Evolutionary conservation across 768 basidiomycete species (phyloP), one percentile per base, ranked within the genome.

Genomic region (Inosperma sp.): DNA sequence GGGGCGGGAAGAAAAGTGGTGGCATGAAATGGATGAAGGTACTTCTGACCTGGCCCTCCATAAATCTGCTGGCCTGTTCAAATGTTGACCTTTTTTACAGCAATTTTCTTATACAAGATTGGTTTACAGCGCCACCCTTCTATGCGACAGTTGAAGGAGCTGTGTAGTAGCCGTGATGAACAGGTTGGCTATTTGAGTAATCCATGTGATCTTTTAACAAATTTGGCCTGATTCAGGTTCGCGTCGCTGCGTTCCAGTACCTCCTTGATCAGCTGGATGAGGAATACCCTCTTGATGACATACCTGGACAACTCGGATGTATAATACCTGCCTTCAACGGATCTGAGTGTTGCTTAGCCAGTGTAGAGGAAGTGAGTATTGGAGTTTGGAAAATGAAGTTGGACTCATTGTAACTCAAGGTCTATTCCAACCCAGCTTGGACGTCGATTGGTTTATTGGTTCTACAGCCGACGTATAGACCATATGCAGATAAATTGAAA

Each of bases 21-120:
- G 79, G 52, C 66, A 74, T 4, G 78, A 77, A 9, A 92, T 92
- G 0, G 91, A 93, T 22, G 94, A 96, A 84, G 92, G 93, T 88
- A 33, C 27, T 69, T n/a, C n/a, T 49, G n/a, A n/a, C n/a, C n/a
- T 41, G 6, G n/a, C 27, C 5, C 16, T 26, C n/a, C 36, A 29
- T 34, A 35, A 31, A n/a, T n/a, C n/a, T n/a, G n/a, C n/a, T n/a
- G n/a, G n/a, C n/a, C n/a, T 9, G n/a, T 19, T 50, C 49, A 12
- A 25, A 51, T 10, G 39, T 47, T 33, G 25, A n/a, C n/a, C n/a
- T n/a, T n/a, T n/a, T 34, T n/a, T n/a, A 7, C 58, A 93, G 94
- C 91, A 1, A 92, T 84, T 59, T 80, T 97, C 53, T 68, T 94
- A 12, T 87, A 81, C 65, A 72, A 77, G 14, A 71, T 92, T 25